Percentiles rank a stretch among this genome's conserved stretches.
Conservation (phyloP, 345 rosid species). For the Kandelia obovata region DNA sequence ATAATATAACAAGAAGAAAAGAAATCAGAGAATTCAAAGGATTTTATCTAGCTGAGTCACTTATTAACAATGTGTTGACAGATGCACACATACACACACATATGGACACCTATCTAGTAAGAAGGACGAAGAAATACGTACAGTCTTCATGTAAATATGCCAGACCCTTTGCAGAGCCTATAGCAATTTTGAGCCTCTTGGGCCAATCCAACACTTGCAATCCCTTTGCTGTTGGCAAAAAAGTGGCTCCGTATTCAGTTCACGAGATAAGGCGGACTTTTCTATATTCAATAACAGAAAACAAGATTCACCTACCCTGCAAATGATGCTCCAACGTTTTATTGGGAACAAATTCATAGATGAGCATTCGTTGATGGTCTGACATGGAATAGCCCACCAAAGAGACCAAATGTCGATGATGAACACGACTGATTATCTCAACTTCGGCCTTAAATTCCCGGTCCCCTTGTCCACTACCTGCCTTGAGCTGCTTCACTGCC, state of each 20-base stretch:
- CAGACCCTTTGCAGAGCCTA: conserved; percentile 96
- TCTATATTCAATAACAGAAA: not conserved
- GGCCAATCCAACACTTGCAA: conserved; percentile 72
- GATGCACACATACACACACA: too few relatives aligned
- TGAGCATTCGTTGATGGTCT: conserved; percentile 62
- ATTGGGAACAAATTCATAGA: conserved; percentile 27
- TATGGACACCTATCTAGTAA: too few relatives aligned
- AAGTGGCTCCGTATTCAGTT: not conserved
- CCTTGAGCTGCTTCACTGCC: conserved; percentile 92
- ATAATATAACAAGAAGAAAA: too few relatives aligned
- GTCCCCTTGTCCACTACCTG: conserved; percentile 96
- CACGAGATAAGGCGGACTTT: not conserved
- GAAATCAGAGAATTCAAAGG: too few relatives aligned
- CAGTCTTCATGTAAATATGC: conserved; percentile 98
- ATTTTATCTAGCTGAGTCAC: too few relatives aligned
- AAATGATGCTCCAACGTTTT: conserved; percentile 91
- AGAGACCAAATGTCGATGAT: conserved; percentile 90
- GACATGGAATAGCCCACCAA: conserved; percentile 80
- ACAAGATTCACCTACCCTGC: conserved; percentile 46
- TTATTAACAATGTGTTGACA: too few relatives aligned
- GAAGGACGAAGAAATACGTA: conserved; percentile 31
- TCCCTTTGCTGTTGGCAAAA: conserved; percentile 45
- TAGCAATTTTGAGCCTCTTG: conserved; percentile 75
- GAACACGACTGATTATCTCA: conserved; percentile 86
- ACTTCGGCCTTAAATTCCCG: conserved; percentile 40